Percentiles rank a stretch among this genome's conserved stretches.
phyloP scores from a whole-genome alignment of 192 early-diverging fungal genomes.

The Gaertneriomyces sp. region DNA sequence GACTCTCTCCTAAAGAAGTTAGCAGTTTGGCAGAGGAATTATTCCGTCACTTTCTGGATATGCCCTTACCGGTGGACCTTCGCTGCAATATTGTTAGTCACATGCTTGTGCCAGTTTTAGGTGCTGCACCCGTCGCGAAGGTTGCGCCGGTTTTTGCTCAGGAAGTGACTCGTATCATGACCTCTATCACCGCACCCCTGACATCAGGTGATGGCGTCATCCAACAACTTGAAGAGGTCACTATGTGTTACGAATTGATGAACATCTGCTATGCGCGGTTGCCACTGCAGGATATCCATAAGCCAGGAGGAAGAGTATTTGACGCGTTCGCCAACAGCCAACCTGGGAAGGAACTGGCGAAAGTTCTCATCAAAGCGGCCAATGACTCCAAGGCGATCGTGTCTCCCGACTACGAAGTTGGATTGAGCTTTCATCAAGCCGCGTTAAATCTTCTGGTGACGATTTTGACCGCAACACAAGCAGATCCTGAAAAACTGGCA shows the following conservation, averaged over 20 bases:
- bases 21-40: neutral
- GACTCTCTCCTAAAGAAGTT: neutral
- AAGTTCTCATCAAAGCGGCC: conserved; percentile 16
- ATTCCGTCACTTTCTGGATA: conserved; percentile 27
- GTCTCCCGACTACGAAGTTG: neutral
- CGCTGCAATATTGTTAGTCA: conserved; percentile 48
- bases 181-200: conserved; percentile 33
- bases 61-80: conserved; percentile 23
- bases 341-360: conserved; percentile 20
- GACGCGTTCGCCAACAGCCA: neutral
- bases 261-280: conserved; percentile 46
- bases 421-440: conserved; percentile 44
- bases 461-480: conserved; percentile 57
- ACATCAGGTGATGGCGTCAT: conserved; percentile 18
- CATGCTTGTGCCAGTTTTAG: conserved; percentile 50
- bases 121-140: conserved; percentile 34
- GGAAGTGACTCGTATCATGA: conserved; percentile 54
- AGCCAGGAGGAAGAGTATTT: conserved; percentile 7
- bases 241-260: conserved; percentile 43
- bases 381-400: conserved; percentile 13
- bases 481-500: conserved; percentile 18
- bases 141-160: conserved; percentile 49
- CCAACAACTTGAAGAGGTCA: conserved; percentile 38
- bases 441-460: conserved; percentile 57
- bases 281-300: conserved; percentile 8